Conservation (phyloP, 495 filamentous ascomycete genomes). For the Neurospora tetrasperma region DNA sequence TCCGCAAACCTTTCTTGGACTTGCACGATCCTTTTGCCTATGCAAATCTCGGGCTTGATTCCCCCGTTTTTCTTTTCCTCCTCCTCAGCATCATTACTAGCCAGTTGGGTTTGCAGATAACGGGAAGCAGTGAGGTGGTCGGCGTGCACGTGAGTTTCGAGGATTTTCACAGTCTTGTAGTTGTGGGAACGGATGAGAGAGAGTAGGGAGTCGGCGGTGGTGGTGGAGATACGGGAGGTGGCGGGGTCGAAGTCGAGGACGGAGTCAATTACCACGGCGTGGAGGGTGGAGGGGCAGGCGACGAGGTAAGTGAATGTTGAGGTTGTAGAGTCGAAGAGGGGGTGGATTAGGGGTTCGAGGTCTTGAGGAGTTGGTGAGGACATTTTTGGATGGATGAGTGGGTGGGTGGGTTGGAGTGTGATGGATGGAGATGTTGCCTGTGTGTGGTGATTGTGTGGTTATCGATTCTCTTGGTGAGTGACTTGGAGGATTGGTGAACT, state of each 20-base stretch:
- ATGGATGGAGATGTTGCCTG: too few species aligned
- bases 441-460: too few species aligned
- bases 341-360: slow-evolving; percentile 16
- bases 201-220: slow-evolving; percentile 40
- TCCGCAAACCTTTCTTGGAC: slow-evolving; percentile 41
- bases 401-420: too few species aligned
- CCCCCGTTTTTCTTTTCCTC: not conserved
- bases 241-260: slow-evolving; percentile 48
- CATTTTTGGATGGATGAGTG: not conserved
- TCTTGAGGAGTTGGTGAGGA: not conserved
- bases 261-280: slow-evolving; percentile 47
- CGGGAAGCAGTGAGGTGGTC: slow-evolving; percentile 50
- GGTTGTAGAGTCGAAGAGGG: slow-evolving; percentile 26
- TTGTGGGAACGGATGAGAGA: slow-evolving; percentile 27
- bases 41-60: slow-evolving; percentile 34
- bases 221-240: slow-evolving; percentile 35
- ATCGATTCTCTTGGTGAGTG: not conserved
- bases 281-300: slow-evolving; percentile 35
- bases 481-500: too few species aligned
- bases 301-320: slow-evolving; percentile 57
- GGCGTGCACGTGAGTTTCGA: slow-evolving; percentile 54
- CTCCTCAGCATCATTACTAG: too few species aligned
- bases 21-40: slow-evolving; percentile 43
- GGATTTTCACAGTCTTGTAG: slow-evolving; percentile 38
- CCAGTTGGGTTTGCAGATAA: slow-evolving; percentile 35